These are phyloP conservation scores for Cetraspora pellucida DNA, from an alignment of 192 early-diverging fungal species.

Conservation along the genomic window DNA sequence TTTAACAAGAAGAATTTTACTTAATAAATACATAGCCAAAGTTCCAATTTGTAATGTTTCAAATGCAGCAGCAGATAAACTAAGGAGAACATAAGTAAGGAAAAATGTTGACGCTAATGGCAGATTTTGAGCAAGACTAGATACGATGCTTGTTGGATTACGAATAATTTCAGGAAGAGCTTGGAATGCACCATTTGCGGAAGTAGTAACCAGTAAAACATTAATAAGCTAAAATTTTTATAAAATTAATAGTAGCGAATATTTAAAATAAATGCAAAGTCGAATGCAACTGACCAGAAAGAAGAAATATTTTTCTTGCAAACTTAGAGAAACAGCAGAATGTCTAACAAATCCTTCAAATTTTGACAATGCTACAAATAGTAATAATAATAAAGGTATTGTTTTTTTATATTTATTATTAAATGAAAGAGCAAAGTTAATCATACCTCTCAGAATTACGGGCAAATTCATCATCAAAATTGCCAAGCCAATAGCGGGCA, in stretches of 20 bases:
- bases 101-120: constrained; percentile 82
- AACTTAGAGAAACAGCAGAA: not conserved
- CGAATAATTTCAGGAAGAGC: constrained; percentile 32
- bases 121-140: constrained; percentile 59
- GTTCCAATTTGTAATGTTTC: constrained; percentile 71
- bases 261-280: not conserved
- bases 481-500: constrained; percentile 72
- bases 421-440: not conserved
- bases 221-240: constrained; percentile 62
- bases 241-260: constrained; percentile 1
- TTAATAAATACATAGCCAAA: constrained; percentile 64
- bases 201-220: constrained; percentile 77
- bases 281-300: constrained; percentile 62
- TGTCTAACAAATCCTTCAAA: constrained; percentile 51
- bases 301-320: constrained; percentile 68
- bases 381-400: not conserved
- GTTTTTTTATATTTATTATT: not conserved
- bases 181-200: constrained; percentile 65
- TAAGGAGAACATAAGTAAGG: constrained; percentile 81
- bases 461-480: constrained; percentile 73
- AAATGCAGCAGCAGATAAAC: constrained; percentile 63
- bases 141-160: constrained; percentile 42
- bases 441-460: constrained; percentile 59
- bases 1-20: constrained; percentile 57
- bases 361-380: constrained; percentile 47